Base-by-base conservation (phyloP, 306 rosid species). In the Medicago ruthenica region DNA sequence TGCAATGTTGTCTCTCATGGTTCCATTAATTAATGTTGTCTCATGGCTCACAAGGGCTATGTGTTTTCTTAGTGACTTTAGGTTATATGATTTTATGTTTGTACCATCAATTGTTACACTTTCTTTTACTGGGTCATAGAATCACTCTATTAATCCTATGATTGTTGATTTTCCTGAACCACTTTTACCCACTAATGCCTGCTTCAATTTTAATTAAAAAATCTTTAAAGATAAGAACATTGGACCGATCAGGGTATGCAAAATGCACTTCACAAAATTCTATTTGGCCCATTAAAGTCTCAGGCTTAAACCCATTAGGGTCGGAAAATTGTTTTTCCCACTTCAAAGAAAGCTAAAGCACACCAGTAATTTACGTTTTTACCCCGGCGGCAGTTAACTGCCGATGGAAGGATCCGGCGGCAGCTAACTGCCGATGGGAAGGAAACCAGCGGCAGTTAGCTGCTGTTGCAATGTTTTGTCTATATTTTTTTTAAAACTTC, bases 21-120 rank as follows among this genome's bases (percentile, higher is more conserved):
- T 81, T n/a, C 86, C 88, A 11, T 71, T 55, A 11, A 89, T 84
- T 10, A 93, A 54, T 0, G 93, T 48, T 9, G 97, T 97, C 73
- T 93, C 98, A 76, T 93, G 91, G 20, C 86, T 83, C 21, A 85
- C 89, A 1, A 85, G 47, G n/a, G 89, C 86, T 47, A 85, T 83
- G 58, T 85, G 75, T 50, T 73, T 79, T 31, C 92, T 85, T 27
- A 88, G 48, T 39, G 83, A 77, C 65, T 81, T 81, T 1, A 84
- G 86, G 24, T 88, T 70, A 54, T 84, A 88, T 4, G 69, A 44
- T 55, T 51, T 75, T 31, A 83, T 57, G 58, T 86, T 81, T 34
- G 31, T 62, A 0, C 76, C 80, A 11, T 88, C 87, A 0, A 88
- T 60, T 54, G 77, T 74, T 58, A 86, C 80, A 0, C 8, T 27